Conservation (phyloP, 345 rosid genomes). For the Linum lewisii region DNA sequence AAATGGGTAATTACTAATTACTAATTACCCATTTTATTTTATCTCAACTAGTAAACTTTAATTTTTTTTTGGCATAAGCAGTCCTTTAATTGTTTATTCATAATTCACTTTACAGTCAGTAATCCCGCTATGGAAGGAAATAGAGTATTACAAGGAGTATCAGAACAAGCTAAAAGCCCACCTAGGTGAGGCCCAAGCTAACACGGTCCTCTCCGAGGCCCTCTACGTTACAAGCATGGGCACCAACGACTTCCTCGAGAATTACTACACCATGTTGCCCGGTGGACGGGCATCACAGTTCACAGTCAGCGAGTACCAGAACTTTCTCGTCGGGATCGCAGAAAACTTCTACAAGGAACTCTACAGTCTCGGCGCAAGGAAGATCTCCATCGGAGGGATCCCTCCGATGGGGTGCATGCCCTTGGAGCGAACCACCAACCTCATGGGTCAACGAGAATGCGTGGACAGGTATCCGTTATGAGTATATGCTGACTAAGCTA, state of each 20-base stretch:
- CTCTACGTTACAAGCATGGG: constrained; percentile 10
- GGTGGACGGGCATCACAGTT: neutral
- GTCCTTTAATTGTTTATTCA: too few species aligned
- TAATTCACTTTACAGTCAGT: constrained; percentile 11
- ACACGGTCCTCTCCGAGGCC: neutral
- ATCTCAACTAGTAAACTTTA: too few species aligned
- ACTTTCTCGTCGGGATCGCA: neutral
- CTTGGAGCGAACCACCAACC: neutral
- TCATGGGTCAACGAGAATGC: neutral
- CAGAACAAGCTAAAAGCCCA: constrained; percentile 1
- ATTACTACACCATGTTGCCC: constrained; percentile 2
- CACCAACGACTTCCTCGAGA: constrained; percentile 12
- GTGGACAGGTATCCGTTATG: neutral
- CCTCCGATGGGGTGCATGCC: constrained; percentile 15
- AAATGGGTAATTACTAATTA: neutral
- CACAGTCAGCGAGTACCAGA: neutral
- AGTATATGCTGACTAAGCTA: too few species aligned
- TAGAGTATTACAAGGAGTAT: constrained; percentile 1
- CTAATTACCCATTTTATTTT: neutral
- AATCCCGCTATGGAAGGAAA: constrained; percentile 9
- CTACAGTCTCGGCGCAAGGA: constrained; percentile 6
- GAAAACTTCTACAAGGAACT: constrained; percentile 5
- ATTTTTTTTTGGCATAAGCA: too few species aligned
- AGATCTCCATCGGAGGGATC: constrained; percentile 5
- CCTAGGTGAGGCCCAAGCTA: constrained; percentile 4